Evolutionary conservation across 176 grass and related monocot species (phyloP).

Genomic region (Oryza punctata): DNA sequence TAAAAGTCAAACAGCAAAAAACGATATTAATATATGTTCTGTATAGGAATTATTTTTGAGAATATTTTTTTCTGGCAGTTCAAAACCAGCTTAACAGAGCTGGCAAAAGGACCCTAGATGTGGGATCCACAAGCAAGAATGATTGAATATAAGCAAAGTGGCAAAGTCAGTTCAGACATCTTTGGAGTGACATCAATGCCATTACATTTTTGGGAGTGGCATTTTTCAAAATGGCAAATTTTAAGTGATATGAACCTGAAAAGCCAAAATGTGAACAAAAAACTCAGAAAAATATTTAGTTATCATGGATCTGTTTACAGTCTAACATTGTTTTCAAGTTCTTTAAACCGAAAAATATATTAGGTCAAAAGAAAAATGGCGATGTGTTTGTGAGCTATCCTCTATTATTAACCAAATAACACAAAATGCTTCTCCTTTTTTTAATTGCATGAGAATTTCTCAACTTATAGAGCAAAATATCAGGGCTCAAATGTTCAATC

Average conservation of each 20-base stretch:
- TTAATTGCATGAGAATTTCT: constrained; percentile 3
- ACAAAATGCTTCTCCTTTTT: background rate
- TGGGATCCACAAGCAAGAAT: background rate
- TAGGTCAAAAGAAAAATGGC: no score
- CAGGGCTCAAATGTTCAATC: background rate
- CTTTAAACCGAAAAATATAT: no score
- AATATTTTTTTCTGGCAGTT: background rate
- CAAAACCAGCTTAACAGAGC: background rate
- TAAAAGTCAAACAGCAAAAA: background rate
- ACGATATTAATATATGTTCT: background rate
- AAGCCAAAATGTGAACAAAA: no score
- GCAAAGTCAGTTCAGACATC: background rate
- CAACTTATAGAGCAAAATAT: constrained; percentile 14
- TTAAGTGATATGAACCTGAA: no score
- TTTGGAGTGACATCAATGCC: no score
- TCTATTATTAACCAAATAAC: background rate
- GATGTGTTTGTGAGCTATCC: no score
- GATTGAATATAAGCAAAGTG: background rate
- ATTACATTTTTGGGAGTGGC: no score
- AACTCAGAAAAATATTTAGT: no score
- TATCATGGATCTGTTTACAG: no score
- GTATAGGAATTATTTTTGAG: background rate
- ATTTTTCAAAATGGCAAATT: no score
- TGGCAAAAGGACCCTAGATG: background rate
- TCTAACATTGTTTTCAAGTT: no score